Conservation (phyloP, 192 early-diverging fungal species). For the Coemansia asiatica region DNA sequence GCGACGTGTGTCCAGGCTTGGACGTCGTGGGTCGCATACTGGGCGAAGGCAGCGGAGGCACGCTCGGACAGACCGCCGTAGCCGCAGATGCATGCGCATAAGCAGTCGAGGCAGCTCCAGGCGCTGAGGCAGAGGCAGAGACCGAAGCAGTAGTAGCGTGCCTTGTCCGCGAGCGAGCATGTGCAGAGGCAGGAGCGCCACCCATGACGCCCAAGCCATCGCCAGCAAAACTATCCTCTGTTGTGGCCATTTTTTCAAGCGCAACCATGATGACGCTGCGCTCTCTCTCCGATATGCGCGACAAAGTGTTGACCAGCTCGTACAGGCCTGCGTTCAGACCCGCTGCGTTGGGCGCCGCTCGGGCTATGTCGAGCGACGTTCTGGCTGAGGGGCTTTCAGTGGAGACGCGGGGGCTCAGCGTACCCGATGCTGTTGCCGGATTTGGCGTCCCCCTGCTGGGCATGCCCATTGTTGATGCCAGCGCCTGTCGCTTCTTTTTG, state of each 20-base stretch:
- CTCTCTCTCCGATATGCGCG: slow-evolving; percentile 44
- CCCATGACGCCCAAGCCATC: slow-evolving; percentile 9
- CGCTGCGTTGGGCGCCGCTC: not conserved
- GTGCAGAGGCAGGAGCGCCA: not conserved
- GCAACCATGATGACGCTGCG: slow-evolving; percentile 40
- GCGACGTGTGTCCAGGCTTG: slow-evolving; percentile 10
- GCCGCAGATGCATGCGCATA: not conserved
- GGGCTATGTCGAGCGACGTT: slow-evolving; percentile 14
- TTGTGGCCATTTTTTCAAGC: slow-evolving; percentile 22
- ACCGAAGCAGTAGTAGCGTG: not conserved
- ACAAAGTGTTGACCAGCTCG: slow-evolving; percentile 41
- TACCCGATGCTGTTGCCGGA: not conserved
- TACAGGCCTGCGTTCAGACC: slow-evolving; percentile 16
- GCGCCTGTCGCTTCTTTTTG: slow-evolving; percentile 26
- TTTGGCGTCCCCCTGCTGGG: slow-evolving; percentile 16
- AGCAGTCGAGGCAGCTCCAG: not conserved
- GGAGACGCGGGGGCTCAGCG: slow-evolving; percentile 18
- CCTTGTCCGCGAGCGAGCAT: not conserved
- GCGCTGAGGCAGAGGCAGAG: not conserved
- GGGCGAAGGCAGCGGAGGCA: slow-evolving; percentile 10
- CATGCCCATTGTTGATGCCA: slow-evolving; percentile 2
- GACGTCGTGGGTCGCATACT: not conserved
- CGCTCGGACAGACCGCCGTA: slow-evolving; percentile 6
- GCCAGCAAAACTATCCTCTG: not conserved
- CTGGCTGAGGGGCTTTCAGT: slow-evolving; percentile 18